These are phyloP conservation scores for Lactarius hengduanensis DNA, from an alignment of 768 basidiomycete genomes.

Conservation along the genomic window DNA sequence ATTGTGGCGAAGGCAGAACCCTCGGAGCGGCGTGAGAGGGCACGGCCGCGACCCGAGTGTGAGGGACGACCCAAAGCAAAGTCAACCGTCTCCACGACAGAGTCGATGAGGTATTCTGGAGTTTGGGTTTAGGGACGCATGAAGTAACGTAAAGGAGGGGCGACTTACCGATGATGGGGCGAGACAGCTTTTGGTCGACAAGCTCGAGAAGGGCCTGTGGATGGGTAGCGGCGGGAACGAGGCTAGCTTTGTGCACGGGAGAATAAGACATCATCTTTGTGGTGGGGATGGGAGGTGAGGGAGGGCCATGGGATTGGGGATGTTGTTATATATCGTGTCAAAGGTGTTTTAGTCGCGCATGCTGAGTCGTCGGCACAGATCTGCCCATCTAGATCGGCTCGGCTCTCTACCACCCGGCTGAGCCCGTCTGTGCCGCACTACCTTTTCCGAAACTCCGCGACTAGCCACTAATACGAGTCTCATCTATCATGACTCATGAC, in stretches of 20 bases:
- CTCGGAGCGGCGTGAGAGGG: conserved; percentile 47
- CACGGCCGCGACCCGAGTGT: conserved; percentile 51
- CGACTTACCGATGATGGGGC: conserved; percentile 61
- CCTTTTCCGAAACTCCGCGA: conserved; percentile 21
- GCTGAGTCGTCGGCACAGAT: conserved; percentile 7
- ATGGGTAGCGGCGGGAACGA: conserved; percentile 63
- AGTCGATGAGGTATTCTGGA: conserved; percentile 68
- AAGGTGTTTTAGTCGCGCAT: neutral
- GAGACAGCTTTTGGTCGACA: conserved; percentile 60
- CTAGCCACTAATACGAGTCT: neutral
- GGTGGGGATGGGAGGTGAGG: conserved; percentile 26
- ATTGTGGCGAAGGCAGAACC: conserved; percentile 62
- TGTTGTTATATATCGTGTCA: conserved; percentile 35
- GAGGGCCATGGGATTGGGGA: conserved; percentile 13
- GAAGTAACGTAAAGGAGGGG: neutral
- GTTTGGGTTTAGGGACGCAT: conserved; percentile 16
- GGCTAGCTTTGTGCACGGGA: conserved; percentile 47
- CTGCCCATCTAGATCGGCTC: conserved; percentile 7
- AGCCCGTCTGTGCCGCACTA: conserved; percentile 1
- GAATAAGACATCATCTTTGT: conserved; percentile 31
- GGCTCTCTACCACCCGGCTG: conserved; percentile 7
- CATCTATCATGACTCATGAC: conserved; percentile 12
- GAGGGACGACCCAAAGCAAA: conserved; percentile 70
- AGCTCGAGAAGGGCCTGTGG: conserved; percentile 67
- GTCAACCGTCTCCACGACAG: conserved; percentile 69